These are phyloP conservation scores for Kwoniella pini DNA, from an alignment of 768 basidiomycete genomes.

Conservation along the genomic window DNA sequence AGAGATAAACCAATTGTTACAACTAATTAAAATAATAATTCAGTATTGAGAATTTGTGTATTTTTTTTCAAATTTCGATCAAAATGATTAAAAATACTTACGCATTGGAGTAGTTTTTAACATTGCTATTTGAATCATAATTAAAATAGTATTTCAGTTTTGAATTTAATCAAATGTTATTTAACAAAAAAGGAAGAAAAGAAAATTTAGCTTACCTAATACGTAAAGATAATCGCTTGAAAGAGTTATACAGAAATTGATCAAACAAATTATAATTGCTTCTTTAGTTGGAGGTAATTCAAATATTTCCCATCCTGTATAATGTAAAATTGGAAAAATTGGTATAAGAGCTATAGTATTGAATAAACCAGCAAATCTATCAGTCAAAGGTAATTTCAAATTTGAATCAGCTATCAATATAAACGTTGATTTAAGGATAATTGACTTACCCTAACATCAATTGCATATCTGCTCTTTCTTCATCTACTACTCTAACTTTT, in stretches of 20 bases:
- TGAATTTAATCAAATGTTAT: too few species aligned
- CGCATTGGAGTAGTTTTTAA: constrained; percentile 83
- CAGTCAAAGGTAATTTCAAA: neutral
- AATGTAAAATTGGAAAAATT: constrained; percentile 72
- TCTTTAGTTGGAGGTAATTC: constrained; percentile 65
- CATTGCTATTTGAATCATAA: too few species aligned
- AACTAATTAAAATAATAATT: constrained; percentile 56
- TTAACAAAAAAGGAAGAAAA: constrained; percentile 1
- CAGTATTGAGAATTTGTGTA: neutral
- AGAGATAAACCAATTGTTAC: constrained; percentile 89
- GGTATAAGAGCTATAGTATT: constrained; percentile 77
- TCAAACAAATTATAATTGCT: constrained; percentile 59
- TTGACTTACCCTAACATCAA: constrained; percentile 77
- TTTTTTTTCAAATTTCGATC: neutral
- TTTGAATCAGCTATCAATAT: too few species aligned
- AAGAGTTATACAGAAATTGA: constrained; percentile 80
- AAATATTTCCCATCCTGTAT: constrained; percentile 70
- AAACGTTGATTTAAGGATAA: too few species aligned
- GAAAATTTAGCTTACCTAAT: constrained; percentile 29
- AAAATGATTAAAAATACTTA: constrained; percentile 21
- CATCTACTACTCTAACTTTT: constrained; percentile 78
- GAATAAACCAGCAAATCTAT: constrained; percentile 80
- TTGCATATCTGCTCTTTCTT: constrained; percentile 87
- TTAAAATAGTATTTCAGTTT: too few species aligned
- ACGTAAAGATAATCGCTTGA: constrained; percentile 70